Evolutionary conservation across 2,329 filamentous ascomycete genomes (phyloP).

Genomic region (Diaporthe aspalathi): DNA sequence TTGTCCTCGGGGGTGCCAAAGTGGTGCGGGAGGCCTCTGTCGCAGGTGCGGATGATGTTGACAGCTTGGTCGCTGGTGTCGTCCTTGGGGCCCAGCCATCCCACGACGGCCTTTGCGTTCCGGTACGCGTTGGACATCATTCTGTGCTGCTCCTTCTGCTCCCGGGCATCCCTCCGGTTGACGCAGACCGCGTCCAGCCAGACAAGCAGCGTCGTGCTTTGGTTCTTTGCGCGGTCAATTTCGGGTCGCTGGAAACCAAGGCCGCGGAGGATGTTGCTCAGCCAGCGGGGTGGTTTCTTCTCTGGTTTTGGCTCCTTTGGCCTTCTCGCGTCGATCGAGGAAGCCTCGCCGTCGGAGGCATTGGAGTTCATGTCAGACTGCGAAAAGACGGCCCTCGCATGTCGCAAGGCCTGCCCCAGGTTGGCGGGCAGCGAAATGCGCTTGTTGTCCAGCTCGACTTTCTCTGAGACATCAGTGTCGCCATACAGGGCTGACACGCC

Average conservation of each 20-base stretch:
- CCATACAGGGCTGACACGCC: conserved; percentile 34
- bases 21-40: conserved; percentile 47
- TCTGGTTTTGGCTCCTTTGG: not conserved
- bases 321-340: not conserved
- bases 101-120: conserved; percentile 42
- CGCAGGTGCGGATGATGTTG: conserved; percentile 35
- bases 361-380: conserved; percentile 2
- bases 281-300: conserved; percentile 33
- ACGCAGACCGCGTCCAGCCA: conserved; percentile 46
- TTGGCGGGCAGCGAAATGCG: conserved; percentile 21
- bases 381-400: conserved; percentile 32
- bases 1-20: conserved; percentile 51
- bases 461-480: conserved; percentile 29
- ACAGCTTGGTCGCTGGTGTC: conserved; percentile 32
- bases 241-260: conserved; percentile 29
- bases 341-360: not conserved
- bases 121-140: conserved; percentile 43
- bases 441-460: conserved; percentile 29
- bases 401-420: conserved; percentile 28
- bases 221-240: not conserved
- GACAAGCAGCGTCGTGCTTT: conserved; percentile 35
- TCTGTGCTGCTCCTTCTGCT: conserved; percentile 43
- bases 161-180: conserved; percentile 40
- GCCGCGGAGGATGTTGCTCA: conserved; percentile 25
- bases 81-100: conserved; percentile 43